A percentile compares a stretch with the other conserved stretches of the same genome.
Evolutionary conservation across 208 protist genomes (phyloP).

Genomic region (Leishmania turanica): DNA sequence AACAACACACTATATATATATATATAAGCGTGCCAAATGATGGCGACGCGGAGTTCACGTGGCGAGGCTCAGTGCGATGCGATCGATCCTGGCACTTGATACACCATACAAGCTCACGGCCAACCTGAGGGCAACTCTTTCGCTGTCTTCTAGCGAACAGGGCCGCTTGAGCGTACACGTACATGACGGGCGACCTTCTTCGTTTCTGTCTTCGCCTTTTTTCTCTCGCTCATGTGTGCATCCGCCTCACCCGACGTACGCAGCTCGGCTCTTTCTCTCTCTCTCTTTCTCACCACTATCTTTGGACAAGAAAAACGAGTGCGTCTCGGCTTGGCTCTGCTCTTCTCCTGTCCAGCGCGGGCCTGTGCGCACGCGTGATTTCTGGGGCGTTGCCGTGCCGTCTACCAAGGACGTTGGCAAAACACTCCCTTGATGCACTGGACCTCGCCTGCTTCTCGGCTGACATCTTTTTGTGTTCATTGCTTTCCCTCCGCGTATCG

Average conservation of each 20-base stretch:
- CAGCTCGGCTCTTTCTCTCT: background rate
- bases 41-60: background rate
- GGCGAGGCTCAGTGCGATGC: background rate
- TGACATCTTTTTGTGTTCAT: background rate
- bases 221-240: background rate
- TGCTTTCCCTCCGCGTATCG: background rate
- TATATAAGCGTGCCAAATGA: background rate
- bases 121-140: background rate
- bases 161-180: background rate
- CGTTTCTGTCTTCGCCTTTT: background rate
- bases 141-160: background rate
- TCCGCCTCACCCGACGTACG: background rate
- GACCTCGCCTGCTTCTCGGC: background rate
- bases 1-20: background rate
- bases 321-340: background rate
- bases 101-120: background rate
- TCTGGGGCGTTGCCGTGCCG: background rate
- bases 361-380: background rate
- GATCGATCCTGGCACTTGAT: background rate
- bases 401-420: background rate
- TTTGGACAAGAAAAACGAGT: background rate
- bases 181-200: background rate
- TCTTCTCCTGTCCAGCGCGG: background rate
- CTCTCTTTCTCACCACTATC: background rate
- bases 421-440: background rate